These are phyloP conservation scores for Aphanomyces invadans DNA, from an alignment of 352 stramenopile species.

Conservation along the genomic window DNA sequence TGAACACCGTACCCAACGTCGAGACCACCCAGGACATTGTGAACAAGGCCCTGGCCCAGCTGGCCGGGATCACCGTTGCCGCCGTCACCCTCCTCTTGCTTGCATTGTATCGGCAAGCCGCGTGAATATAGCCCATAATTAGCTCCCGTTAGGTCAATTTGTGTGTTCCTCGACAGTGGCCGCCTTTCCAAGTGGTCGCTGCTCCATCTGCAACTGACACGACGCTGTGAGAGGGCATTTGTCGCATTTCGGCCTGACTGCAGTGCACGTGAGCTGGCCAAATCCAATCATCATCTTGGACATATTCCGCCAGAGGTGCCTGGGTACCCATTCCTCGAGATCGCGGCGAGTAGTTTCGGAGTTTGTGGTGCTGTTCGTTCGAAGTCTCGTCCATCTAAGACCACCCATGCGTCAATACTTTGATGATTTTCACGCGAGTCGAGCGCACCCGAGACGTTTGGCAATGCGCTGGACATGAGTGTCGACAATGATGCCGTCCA, in stretches of 20 bases:
- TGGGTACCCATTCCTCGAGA: constrained; percentile 53
- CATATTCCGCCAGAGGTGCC: constrained; percentile 44
- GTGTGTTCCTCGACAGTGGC: no score
- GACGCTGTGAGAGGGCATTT: constrained; percentile 41
- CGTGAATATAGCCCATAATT: neutral
- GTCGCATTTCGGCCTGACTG: constrained; percentile 45
- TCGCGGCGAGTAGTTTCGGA: constrained; percentile 34
- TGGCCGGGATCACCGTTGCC: constrained; percentile 33
- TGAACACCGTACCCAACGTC: constrained; percentile 27
- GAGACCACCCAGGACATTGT: constrained; percentile 38
- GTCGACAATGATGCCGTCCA: constrained; percentile 68
- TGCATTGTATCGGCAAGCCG: constrained; percentile 30
- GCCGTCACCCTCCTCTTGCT: constrained; percentile 34
- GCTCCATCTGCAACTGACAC: constrained; percentile 38
- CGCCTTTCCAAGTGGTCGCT: neutral
- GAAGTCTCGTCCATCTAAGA: neutral
- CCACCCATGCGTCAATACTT: no score
- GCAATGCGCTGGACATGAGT: constrained; percentile 69
- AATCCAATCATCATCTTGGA: constrained; percentile 69
- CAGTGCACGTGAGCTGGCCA: constrained; percentile 52
- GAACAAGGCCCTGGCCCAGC: constrained; percentile 31
- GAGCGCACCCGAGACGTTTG: constrained; percentile 49
- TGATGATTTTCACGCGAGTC: neutral
- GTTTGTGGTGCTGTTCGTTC: constrained; percentile 8
- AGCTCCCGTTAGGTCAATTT: neutral